Evolutionary conservation across 148 eudicot species (phyloP), one percentile per base, ranked within the genome.

Genomic region (Rhododendron kiyosumense): DNA sequence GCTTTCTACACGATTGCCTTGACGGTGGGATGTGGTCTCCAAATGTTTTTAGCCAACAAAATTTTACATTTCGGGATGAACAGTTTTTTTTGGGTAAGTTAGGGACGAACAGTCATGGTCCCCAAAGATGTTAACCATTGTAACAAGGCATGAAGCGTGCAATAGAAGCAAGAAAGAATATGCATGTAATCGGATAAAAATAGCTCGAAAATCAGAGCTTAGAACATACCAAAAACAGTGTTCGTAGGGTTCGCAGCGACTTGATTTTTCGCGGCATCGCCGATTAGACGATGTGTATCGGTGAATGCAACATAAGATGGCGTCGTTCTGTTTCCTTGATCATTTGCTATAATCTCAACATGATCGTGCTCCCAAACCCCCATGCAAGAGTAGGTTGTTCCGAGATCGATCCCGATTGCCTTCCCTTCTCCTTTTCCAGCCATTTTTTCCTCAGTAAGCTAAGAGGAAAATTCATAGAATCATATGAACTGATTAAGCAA

Each of bases 231-330:
- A 5, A 85, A 85, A 3, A 85, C 83, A 28, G 86, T 85, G 75
- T 85, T 85, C 28, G 9, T 43, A 38, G 83, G 77, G 76, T 85
- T 85, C 82, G 18, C 30, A 4, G 86, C 86, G 3, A 61, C 86
- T 81, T 85, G 86, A 77, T 78, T 85, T 59, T 77, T 85, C 0
- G 85, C 85, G 10, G 63, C 79, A 48, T 84, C 79, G 13, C 85
- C 85, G 4, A 71, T 84, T 28, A 85, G 18, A 54, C 86, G 82
- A 26, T 85, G 82, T 3, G 75, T 85, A 41, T 85, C 82, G 3
- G 86, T 85, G 81, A 85, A 85, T 52, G 86, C 86, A 52, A 85
- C 82, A 41, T 78, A 85, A 52, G 86, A 85, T 5, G 86, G 86
- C 4, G 82, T 85, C 24, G 86, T 85, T 20, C 86, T 54, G 26